Base-by-base conservation (phyloP, 495 filamentous ascomycete species). In the Extremus antarcticus region DNA sequence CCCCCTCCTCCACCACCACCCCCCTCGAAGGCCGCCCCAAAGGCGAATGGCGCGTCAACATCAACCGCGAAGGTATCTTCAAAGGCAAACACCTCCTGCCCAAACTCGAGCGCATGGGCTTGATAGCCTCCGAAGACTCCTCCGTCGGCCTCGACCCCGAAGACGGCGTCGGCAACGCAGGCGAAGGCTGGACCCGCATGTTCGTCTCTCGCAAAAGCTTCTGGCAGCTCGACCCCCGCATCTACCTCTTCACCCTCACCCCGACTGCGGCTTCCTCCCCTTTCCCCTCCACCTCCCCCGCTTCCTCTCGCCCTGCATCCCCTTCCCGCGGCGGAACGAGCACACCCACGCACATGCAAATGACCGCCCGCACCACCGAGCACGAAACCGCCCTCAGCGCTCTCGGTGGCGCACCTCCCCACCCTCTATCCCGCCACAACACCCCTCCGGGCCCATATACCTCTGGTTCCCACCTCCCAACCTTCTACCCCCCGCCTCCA, bases 91-190 rank as follows among this genome's bases (percentile, higher is more conserved):
- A 87, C 53, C 67, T 92, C 60, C 75, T 96, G n/a, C 86, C 84
- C 40, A 95, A 94, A 71, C 76, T 96, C 16, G 90, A 94, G 71
- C 79, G 90, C 35, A 96, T 96, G 90, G 88, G 90, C 15, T 67
- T 96, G 9, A 81, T 96, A 43, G 72, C 83, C 1, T 85, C 72
- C 43, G 75, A 85, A 50, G 86, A 94, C 62, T 90, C 87, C 0
- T 76, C 77, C 17, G 85, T 92, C 7, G 89, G 88, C 8, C 68
- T 78, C 0, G 74, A 79, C 52, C 61, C 78, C 13, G 78, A 86
- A 47, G 82, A 86, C 38, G 59, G 59, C 20, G 59, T 62, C 16
- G 38, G 32, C 15, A 68, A 73, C 49, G 73, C 71, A 48, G 78
- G 78, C 7, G 79, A 80, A 35, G 77, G 76, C 48, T 95, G 88